Percentiles rank a stretch among this genome's conserved stretches.
phyloP scores from a whole-genome alignment of 495 filamentous ascomycete genomes.

The Melanomma pulvis-pyrius region DNA sequence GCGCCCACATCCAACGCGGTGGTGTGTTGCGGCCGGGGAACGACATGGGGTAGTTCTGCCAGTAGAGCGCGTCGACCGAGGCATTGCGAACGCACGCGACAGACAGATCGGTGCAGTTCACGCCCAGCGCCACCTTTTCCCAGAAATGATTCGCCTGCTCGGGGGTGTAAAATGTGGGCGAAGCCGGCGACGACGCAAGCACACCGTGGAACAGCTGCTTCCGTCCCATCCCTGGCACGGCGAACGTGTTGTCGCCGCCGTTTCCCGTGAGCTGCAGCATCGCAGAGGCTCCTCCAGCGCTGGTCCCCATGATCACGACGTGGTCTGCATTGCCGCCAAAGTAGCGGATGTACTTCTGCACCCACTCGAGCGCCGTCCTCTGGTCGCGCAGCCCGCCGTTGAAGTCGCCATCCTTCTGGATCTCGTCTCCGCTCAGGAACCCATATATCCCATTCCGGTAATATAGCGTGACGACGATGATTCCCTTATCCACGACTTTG shows the following conservation, averaged over 20 bases:
- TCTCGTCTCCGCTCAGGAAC: constrained; percentile 56
- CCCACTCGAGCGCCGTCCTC: constrained; percentile 70
- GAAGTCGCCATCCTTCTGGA: constrained; percentile 53
- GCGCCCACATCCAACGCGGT: constrained; percentile 30
- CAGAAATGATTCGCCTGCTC: constrained; percentile 24
- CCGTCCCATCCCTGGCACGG: constrained; percentile 5
- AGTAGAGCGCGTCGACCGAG: constrained; percentile 20
- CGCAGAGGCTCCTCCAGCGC: constrained; percentile 31
- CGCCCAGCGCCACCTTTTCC: constrained; percentile 13
- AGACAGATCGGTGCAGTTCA: constrained; percentile 24
- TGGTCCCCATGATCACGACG: constrained; percentile 25
- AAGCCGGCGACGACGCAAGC: constrained; percentile 16
- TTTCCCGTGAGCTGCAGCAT: constrained; percentile 26
- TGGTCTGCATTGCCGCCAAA: constrained; percentile 35
- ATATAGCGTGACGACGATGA: constrained; percentile 45
- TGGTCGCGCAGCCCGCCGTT: constrained; percentile 65
- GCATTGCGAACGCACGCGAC: constrained; percentile 20
- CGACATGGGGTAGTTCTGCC: constrained; percentile 26
- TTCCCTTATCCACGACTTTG: constrained; percentile 18
- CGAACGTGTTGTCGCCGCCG: constrained; percentile 45
- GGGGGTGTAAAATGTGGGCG: constrained; percentile 27
- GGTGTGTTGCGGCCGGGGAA: constrained; percentile 30
- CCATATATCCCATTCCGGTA: constrained; percentile 65
- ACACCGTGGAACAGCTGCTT: constrained; percentile 26
- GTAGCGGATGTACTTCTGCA: constrained; percentile 43